Percentiles rank a stretch among this genome's conserved stretches.
phyloP scores from a whole-genome alignment of 2,329 filamentous ascomycete species.

The Claviceps monticola region DNA sequence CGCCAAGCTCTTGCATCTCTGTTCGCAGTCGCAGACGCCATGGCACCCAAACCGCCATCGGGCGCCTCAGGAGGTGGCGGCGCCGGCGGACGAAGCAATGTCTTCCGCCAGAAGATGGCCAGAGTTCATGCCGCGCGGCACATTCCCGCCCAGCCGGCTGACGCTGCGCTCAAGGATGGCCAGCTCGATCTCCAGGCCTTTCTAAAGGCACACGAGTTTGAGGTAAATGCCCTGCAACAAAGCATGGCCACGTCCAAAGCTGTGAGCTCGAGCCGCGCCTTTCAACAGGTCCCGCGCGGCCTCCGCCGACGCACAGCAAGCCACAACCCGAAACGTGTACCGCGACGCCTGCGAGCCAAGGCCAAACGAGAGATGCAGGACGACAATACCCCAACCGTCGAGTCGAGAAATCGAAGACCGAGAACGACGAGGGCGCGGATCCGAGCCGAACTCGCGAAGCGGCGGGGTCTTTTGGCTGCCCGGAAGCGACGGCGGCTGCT shows the following conservation, averaged over 20 bases:
- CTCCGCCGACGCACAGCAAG: slow-evolving; percentile 81
- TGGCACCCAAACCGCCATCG: slow-evolving; percentile 13
- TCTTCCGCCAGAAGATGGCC: slow-evolving; percentile 26
- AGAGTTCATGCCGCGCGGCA: slow-evolving; percentile 32
- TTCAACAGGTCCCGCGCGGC: slow-evolving; percentile 77
- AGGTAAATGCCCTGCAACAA: slow-evolving; percentile 72
- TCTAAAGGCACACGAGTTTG: slow-evolving; percentile 71
- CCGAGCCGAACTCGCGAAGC: slow-evolving; percentile 63
- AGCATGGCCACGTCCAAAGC: slow-evolving; percentile 65
- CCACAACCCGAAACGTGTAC: slow-evolving; percentile 86
- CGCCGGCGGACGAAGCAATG: slow-evolving; percentile 11
- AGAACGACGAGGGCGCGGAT: slow-evolving; percentile 43
- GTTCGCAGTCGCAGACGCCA: slow-evolving; percentile 5
- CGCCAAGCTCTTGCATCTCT: not conserved
- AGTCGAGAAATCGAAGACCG: slow-evolving; percentile 47
- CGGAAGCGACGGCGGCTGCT: slow-evolving; percentile 34
- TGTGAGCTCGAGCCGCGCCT: slow-evolving; percentile 54
- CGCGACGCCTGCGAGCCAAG: slow-evolving; percentile 56
- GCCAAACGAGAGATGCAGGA: slow-evolving; percentile 66
- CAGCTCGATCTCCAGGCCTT: slow-evolving; percentile 78
- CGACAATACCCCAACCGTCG: slow-evolving; percentile 79
- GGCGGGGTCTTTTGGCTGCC: slow-evolving; percentile 48
- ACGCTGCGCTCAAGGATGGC: slow-evolving; percentile 48
- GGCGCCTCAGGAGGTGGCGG: slow-evolving; percentile 9
- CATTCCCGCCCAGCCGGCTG: slow-evolving; percentile 36